Base-by-base conservation (phyloP, 352 stramenopile genomes). In the Globisporangium radiosum region DNA sequence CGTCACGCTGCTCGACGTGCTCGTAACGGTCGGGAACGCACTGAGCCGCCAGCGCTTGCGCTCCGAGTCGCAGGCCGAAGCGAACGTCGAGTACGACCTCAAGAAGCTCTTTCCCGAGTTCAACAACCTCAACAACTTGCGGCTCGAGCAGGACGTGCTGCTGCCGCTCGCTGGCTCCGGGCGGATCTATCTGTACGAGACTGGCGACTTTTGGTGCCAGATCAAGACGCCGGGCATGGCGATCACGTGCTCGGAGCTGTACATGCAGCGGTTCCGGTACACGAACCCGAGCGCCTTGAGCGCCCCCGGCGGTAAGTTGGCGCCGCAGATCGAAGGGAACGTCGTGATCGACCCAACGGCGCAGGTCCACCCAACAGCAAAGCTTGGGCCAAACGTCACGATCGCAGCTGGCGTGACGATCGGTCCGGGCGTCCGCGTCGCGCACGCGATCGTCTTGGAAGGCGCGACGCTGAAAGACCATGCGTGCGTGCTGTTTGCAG, bases 141-240 rank as follows among this genome's bases (percentile, higher is more conserved):
- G 86, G 56, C 47, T 95, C 36, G 87, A 95, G 60, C 87, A 95
- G 64, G 87, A 95, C 62, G 69, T 95, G 33, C 56, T 95, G 53
- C 56, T 94, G n/a, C 85, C 83, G 5, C 68, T 93, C 13, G 87
- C 87, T 9, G 87, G 86, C n/a, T 76, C 86, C 25, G 76, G 81
- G 5, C 75, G 68, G 33, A 64, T 95, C 17, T 94, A 81, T 43
- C 60, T 95, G 33, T 87, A 80, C 62, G 85, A 95, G 54, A 88
- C 87, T 1, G 87, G 87, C 2, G 85, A 95, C 62, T 94, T 95
- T 56, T 95, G 87, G 87, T 94, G 85, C 56, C 87, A 95, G 60
- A 95, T 95, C 73, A 95, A 94, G 75, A 95, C 87, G 1, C 87
- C 87, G 0, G 87, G 87, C 15, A 94, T 94, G 87, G 85, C 87